These are phyloP conservation scores for Prunella vulgaris DNA, from an alignment of 257 asterid genomes.

Conservation along the genomic window DNA sequence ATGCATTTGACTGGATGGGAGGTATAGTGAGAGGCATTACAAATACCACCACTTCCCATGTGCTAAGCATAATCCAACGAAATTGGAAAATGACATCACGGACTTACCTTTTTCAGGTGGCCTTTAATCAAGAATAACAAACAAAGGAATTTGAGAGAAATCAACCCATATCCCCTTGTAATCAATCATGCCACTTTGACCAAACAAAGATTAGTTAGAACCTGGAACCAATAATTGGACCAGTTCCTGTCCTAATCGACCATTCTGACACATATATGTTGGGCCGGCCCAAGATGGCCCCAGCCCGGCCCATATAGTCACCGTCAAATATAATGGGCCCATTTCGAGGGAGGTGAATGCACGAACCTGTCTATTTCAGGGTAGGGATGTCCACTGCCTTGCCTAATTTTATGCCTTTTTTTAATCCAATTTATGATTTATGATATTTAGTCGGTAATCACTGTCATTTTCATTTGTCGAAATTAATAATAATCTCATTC, in stretches of 20 bases:
- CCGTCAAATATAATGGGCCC: slow-evolving; percentile 1
- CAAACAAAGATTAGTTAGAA: too few species aligned
- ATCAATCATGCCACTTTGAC: too few species aligned
- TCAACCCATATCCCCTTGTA: too few species aligned
- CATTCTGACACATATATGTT: background rate
- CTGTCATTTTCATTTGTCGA: slow-evolving; percentile 18
- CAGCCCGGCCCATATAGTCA: background rate
- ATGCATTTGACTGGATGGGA: too few species aligned
- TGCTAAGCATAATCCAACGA: too few species aligned
- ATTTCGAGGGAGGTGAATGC: slow-evolving; percentile 12
- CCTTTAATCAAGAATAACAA: too few species aligned
- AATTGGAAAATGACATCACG: too few species aligned
- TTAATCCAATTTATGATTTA: background rate
- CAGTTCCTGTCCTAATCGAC: background rate
- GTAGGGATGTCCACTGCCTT: background rate
- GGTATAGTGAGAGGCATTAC: too few species aligned
- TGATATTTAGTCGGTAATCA: slow-evolving; percentile 4
- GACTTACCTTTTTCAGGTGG: too few species aligned
- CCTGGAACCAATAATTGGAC: background rate
- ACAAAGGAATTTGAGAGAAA: too few species aligned
- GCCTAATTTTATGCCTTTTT: background rate
- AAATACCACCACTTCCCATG: too few species aligned
- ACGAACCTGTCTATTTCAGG: slow-evolving; percentile 23
- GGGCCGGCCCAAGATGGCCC: background rate
- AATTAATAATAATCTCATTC: slow-evolving; percentile 10